A percentile compares a stretch with the other conserved stretches of the same genome.
phyloP scores from a whole-genome alignment of 208 protist genomes.

The Leishmania gerbilli region DNA sequence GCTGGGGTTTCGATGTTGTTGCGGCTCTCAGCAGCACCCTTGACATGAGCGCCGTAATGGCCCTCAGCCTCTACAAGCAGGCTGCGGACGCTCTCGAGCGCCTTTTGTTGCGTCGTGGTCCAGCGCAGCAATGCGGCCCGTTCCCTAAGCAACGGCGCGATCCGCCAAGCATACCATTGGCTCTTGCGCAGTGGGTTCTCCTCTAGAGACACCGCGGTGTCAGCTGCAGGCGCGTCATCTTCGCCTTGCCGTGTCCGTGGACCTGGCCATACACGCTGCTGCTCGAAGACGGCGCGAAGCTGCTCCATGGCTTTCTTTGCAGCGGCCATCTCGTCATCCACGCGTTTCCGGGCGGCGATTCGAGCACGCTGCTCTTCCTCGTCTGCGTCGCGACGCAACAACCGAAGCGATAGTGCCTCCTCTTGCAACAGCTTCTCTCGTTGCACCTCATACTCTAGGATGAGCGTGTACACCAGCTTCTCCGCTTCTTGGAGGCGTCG shows the following conservation, averaged over 20 bases:
- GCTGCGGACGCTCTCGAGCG: not conserved
- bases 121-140: constrained; percentile 1
- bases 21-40: not conserved
- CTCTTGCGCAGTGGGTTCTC: not conserved
- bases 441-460: constrained; percentile 33
- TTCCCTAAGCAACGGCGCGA: constrained; percentile 13
- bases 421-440: constrained; percentile 25
- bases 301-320: not conserved
- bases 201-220: not conserved
- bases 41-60: constrained; percentile 11
- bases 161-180: constrained; percentile 7
- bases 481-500: constrained; percentile 37
- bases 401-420: constrained; percentile 12
- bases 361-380: constrained; percentile 12
- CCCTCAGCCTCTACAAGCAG: constrained; percentile 12
- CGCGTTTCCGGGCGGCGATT: not conserved
- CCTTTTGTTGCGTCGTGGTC: constrained; percentile 2
- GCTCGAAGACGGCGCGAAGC: constrained; percentile 1
- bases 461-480: constrained; percentile 32
- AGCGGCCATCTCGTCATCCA: constrained; percentile 2
- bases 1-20: not conserved
- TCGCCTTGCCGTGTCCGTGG: not conserved
- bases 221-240: not conserved
- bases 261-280: not conserved
- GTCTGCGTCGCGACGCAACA: constrained; percentile 2